phyloP scores from a whole-genome alignment of 805 yeast genomes.

The Starmera quercuum region DNA sequence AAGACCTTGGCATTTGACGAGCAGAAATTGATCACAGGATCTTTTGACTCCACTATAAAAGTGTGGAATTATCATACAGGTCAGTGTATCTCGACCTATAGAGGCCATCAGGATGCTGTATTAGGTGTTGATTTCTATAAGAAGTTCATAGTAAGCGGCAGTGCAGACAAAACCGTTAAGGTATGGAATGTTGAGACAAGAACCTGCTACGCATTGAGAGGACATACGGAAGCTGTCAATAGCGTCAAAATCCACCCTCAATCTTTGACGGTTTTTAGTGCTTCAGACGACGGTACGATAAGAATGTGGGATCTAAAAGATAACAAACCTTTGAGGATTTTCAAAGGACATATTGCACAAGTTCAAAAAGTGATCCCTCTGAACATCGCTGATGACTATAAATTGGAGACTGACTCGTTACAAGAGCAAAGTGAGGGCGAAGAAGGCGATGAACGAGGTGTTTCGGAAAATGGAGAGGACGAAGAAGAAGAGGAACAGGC shows the following conservation, averaged over 20 bases:
- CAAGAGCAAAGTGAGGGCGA: slow-evolving; percentile 13
- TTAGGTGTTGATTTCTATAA: slow-evolving; percentile 73
- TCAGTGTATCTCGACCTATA: slow-evolving; percentile 84
- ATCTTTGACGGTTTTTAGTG: slow-evolving; percentile 73
- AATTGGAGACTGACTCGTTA: slow-evolving; percentile 34
- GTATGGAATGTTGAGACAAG: slow-evolving; percentile 95
- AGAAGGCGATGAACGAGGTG: slow-evolving; percentile 11
- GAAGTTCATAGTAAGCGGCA: slow-evolving; percentile 84
- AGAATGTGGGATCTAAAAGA: slow-evolving; percentile 90
- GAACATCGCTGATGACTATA: slow-evolving; percentile 58
- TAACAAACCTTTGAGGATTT: slow-evolving; percentile 70
- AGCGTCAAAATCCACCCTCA: slow-evolving; percentile 79
- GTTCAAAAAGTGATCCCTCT: slow-evolving; percentile 90
- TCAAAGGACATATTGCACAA: slow-evolving; percentile 88
- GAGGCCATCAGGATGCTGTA: slow-evolving; percentile 87
- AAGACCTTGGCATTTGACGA: slow-evolving; percentile 80
- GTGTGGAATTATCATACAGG: slow-evolving; percentile 97
- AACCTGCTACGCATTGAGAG: slow-evolving; percentile 87
- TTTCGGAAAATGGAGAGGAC: slow-evolving; percentile 7
- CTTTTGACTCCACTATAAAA: slow-evolving; percentile 82
- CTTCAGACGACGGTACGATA: slow-evolving; percentile 87
- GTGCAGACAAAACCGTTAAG: slow-evolving; percentile 86
- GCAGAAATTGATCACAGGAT: slow-evolving; percentile 85
- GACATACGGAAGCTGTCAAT: slow-evolving; percentile 90
- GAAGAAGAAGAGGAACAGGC: slow-evolving; percentile 8